Evolutionary conservation across 73 alveolate species (phyloP).

Genomic region (Paraurostyla sp.): DNA sequence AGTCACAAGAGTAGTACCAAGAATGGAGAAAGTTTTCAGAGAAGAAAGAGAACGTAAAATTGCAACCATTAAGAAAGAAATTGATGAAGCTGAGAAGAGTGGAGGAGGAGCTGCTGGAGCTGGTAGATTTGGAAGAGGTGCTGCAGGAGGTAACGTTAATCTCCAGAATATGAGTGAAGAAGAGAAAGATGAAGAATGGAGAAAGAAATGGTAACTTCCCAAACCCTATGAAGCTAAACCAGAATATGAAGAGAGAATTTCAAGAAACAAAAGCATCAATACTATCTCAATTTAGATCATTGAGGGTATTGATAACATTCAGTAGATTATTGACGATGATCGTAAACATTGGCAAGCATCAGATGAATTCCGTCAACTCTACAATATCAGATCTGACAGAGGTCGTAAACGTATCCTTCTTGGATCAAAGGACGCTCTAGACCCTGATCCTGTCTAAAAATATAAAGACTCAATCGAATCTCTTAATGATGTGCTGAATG

Average conservation of each 20-base stretch:
- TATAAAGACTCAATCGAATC: constrained; percentile 76
- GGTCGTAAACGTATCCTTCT: constrained; percentile 68
- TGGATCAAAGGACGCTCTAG: constrained; percentile 64
- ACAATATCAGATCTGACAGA: constrained; percentile 66
- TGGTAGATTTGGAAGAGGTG: constrained; percentile 54
- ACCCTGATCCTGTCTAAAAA: constrained; percentile 73
- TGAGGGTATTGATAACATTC: constrained; percentile 73
- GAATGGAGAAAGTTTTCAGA: constrained; percentile 84
- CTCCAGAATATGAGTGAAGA: constrained; percentile 73
- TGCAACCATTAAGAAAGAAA: constrained; percentile 75
- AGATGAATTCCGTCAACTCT: constrained; percentile 72
- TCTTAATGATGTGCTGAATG: constrained; percentile 61
- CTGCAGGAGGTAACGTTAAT: constrained; percentile 58
- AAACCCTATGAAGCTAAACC: constrained; percentile 63
- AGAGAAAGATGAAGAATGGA: constrained; percentile 75
- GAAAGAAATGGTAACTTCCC: constrained; percentile 71
- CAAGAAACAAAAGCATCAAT: constrained; percentile 50
- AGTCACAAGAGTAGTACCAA: constrained; percentile 73
- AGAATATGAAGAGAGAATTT: constrained; percentile 70
- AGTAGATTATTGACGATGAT: constrained; percentile 65
- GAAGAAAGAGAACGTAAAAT: constrained; percentile 81
- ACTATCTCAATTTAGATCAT: constrained; percentile 49
- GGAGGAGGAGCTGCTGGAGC: constrained; percentile 69
- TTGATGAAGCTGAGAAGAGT: constrained; percentile 64
- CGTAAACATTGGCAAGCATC: constrained; percentile 64